Base-by-base conservation (phyloP, 2,329 filamentous ascomycete genomes). In the Cytospora paraplurivora region DNA sequence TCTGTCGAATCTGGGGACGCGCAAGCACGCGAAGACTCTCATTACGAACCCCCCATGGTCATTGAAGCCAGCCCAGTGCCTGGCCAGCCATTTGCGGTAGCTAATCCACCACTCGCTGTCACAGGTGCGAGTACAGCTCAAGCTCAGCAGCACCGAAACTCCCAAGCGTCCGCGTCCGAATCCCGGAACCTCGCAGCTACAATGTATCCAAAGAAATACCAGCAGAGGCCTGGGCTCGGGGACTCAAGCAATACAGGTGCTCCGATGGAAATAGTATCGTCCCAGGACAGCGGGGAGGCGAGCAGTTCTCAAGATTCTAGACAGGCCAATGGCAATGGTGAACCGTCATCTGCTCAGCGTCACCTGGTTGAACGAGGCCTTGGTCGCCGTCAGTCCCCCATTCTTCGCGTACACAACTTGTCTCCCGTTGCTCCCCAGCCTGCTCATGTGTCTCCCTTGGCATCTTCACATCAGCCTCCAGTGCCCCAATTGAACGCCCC, bases 361-460 rank as follows among this genome's bases (percentile, higher is more conserved):
- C 66, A 56, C 50, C 68, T 75, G 64, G 71, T 74, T 70, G 78
- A 71, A 72, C 73, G 74, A 68, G 72, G 71, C 71, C 75, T 72
- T 71, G 78, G 70, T 67, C 75, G 72, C 69, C 79, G 74, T 68
- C 77, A 84, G 58, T 83, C 89, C 66, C 86, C 87, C 59, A 78
- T 93, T 63, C 81, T 93, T 69, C 86, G 87, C 71, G 88, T 87
- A 69, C 89, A 93, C 72, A 88, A 93, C 70, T 85, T 88, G 57
- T 88, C 87, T 41, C 89, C 89, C 50, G 78, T 89, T 71, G 91
- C 91, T 58, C 90, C 91, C 33, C 90, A 91, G 71, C 90, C 91
- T 59, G 87, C 88, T 56, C 88, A 91, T 71, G 86, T 86, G 67
- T 82, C 89, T 73, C 79, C 83, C 67, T 72, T 88, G 76, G 78